These are phyloP conservation scores for Apiospora saccharicola DNA, from an alignment of 2,329 filamentous ascomycete species.

Conservation along the genomic window DNA sequence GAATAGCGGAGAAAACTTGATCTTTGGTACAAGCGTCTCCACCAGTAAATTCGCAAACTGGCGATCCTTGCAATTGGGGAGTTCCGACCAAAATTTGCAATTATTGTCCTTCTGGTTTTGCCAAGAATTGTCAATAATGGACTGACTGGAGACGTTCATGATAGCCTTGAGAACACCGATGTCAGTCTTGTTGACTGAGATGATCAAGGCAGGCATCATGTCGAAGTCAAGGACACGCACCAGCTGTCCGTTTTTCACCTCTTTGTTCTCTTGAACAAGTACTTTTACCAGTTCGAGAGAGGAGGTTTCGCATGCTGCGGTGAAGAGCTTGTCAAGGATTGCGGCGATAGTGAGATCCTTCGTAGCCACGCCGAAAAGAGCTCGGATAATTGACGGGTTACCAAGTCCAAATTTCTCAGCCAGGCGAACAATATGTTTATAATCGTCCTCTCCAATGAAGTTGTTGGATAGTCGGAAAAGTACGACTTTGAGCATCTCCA, in stretches of 20 bases:
- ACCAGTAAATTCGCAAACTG: background rate
- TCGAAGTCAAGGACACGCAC: background rate
- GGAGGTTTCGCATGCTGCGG: background rate
- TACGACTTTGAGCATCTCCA: background rate
- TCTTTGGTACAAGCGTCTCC: background rate
- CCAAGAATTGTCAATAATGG: background rate
- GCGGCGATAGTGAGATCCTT: background rate
- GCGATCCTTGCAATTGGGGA: background rate
- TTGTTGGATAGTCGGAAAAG: conserved; percentile 1
- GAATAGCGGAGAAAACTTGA: background rate
- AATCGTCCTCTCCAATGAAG: background rate
- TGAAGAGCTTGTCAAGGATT: background rate
- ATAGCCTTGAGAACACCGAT: background rate
- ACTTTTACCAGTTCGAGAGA: background rate
- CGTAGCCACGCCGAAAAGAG: background rate
- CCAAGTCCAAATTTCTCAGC: background rate
- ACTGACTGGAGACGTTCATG: background rate
- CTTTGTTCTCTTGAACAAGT: background rate
- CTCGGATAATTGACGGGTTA: background rate
- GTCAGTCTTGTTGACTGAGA: background rate
- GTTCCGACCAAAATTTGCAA: background rate
- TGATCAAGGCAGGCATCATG: background rate
- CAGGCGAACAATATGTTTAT: background rate
- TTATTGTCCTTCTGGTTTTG: too few relatives aligned
- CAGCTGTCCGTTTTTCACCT: background rate